Conservation (phyloP, 2,329 filamentous ascomycete species). For the Colletotrichum zoysiae region DNA sequence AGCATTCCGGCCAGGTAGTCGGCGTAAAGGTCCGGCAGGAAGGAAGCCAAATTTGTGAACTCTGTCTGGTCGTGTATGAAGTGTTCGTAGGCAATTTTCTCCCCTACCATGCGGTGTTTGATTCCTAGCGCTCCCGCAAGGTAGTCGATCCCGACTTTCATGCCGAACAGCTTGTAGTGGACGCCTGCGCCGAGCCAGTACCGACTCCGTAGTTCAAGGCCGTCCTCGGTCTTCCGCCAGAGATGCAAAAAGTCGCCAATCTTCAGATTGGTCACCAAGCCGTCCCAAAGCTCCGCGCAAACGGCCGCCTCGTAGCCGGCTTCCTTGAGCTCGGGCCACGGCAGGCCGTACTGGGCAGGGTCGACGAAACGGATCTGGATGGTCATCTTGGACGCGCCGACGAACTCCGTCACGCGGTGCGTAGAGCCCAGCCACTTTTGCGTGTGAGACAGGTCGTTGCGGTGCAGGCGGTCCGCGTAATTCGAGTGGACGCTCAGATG, state of each 20-base stretch:
- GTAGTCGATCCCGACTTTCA: constrained; percentile 34
- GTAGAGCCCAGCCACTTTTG: constrained; percentile 39
- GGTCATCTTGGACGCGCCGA: constrained; percentile 31
- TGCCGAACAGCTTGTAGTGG: constrained; percentile 32
- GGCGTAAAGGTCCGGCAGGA: constrained; percentile 24
- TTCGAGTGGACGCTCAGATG: constrained; percentile 26
- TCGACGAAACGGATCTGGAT: constrained; percentile 37
- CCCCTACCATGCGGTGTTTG: constrained; percentile 31
- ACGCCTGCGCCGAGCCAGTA: constrained; percentile 35
- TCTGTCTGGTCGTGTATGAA: constrained; percentile 39
- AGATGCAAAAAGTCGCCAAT: constrained; percentile 37
- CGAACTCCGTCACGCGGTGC: constrained; percentile 37
- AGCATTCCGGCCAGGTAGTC: constrained; percentile 27
- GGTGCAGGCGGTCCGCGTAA: constrained; percentile 35
- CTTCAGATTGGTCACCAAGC: constrained; percentile 28
- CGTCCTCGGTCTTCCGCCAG: constrained; percentile 34
- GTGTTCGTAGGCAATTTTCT: constrained; percentile 34
- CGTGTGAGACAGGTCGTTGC: constrained; percentile 35
- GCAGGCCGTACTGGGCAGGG: constrained; percentile 33
- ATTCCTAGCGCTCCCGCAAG: constrained; percentile 28
- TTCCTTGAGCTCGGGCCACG: constrained; percentile 30
- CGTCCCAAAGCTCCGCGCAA: constrained; percentile 32
- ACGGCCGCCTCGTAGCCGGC: constrained; percentile 32
- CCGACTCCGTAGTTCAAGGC: constrained; percentile 30
- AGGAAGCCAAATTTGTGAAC: constrained; percentile 35